Conservation (phyloP, 352 stramenopile species). For the Phytophthora multivora region DNA sequence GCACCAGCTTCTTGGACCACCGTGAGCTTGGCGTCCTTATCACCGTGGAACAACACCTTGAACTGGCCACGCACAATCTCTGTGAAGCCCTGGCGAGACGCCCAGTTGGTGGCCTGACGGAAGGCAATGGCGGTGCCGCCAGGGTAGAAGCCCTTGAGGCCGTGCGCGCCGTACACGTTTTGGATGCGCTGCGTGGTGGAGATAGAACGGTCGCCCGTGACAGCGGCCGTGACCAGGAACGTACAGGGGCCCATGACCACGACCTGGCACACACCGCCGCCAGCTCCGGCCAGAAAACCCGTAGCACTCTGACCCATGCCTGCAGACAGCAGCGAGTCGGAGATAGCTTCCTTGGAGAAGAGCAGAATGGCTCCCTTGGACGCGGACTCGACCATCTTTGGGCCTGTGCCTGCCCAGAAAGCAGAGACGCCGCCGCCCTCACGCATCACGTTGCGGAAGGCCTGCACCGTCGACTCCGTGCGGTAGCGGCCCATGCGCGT, state of each 20-base stretch:
- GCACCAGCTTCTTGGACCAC: constrained; percentile 85
- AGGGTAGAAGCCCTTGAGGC: constrained; percentile 92
- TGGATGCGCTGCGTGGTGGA: constrained; percentile 80
- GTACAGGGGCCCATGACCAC: constrained; percentile 92
- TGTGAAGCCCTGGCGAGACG: constrained; percentile 90
- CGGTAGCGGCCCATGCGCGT: constrained; percentile 92
- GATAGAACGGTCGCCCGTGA: constrained; percentile 91
- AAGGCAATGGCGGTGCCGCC: constrained; percentile 91
- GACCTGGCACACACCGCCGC: constrained; percentile 87
- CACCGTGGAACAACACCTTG: constrained; percentile 85
- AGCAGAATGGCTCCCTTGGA: constrained; percentile 91
- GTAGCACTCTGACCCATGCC: constrained; percentile 70
- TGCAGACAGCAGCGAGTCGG: constrained; percentile 75
- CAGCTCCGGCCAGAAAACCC: constrained; percentile 83
- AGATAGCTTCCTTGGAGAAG: constrained; percentile 90
- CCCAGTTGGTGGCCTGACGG: constrained; percentile 92
- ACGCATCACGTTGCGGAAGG: constrained; percentile 90
- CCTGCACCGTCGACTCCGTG: constrained; percentile 75
- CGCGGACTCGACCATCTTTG: constrained; percentile 92
- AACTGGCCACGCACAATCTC: constrained; percentile 87
- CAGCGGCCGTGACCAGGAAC: constrained; percentile 90
- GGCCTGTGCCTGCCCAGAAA: constrained; percentile 89
- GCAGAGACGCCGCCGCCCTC: constrained; percentile 78
- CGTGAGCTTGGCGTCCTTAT: constrained; percentile 88
- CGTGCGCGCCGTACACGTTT: constrained; percentile 85